Evolutionary conservation across 1,139 yeast species (phyloP), one percentile per base, ranked within the genome.

Genomic region (Saccharomyces uvarum): DNA sequence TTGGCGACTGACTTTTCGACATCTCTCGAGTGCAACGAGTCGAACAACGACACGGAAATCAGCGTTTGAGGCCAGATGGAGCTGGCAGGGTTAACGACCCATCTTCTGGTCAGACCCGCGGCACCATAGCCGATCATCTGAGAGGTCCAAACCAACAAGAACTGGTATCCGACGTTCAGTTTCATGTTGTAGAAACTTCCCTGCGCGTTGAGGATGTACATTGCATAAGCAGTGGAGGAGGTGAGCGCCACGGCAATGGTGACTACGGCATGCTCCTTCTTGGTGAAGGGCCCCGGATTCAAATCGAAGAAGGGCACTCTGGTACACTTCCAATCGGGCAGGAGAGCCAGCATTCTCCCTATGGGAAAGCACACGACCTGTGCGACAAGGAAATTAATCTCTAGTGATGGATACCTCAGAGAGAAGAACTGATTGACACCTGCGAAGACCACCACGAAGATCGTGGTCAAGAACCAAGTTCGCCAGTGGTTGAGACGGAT

Each of bases 181-280:
- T 60, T 56, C 61, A 75, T 71, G 44, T 73, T 68, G 67, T 78
- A 80, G 68, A 78, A 81, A 49, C 70, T 72, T 60, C 76, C 79
- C 65, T 79, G 83, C 3, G 82, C 83, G 58, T 79, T 75, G 58
- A 81, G 73, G 53, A 81, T 79, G 63, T 80, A 82, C 56, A 82
- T 79, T 28, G 83, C 83, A 61, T 80, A 78, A 44, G 84, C 83
- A 38, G 73, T 70, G 6, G 72, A 62, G 38, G 84, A 76, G 58
- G 84, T 83, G 58, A 72, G 63, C 11, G 72, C 67, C 14, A 72
- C 75, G 76, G 80, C 80, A 57, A 81, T 79, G 13, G 83, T 78
- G 52, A 81, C 72, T 27, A 79, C 70, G 9, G 84, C 77, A 63
- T 83, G 87, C 66, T 83, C 88, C 68, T 83, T 82, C 61, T 77